These are phyloP conservation scores for Xanthoceras sorbifolium DNA, from an alignment of 345 rosid species.

Conservation along the genomic window DNA sequence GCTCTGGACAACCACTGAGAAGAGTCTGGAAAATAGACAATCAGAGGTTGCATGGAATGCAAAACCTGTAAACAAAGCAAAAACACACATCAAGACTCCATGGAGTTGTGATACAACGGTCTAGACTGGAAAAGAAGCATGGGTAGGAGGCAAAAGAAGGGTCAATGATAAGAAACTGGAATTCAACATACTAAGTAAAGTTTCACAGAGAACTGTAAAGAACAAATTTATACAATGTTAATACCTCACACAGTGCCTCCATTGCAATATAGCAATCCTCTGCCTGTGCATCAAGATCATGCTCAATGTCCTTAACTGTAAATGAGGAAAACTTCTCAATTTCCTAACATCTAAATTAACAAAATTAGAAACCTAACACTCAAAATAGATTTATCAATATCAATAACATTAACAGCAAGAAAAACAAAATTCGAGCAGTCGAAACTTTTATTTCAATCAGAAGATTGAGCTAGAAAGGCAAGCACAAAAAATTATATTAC, in stretches of 20 bases:
- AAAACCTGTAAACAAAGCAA: conserved; percentile 67
- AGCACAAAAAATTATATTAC: neutral
- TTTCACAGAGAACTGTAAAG: neutral
- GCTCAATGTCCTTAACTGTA: conserved; percentile 79
- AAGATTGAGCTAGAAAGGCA: neutral
- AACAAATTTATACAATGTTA: neutral
- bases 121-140: neutral
- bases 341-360: conserved; percentile 13
- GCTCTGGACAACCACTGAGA: conserved; percentile 95
- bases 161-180: neutral
- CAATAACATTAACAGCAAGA: neutral
- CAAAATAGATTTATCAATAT: conserved; percentile 13
- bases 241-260: conserved; percentile 89
- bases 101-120: neutral
- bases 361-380: neutral
- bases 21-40: conserved; percentile 91
- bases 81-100: conserved; percentile 16
- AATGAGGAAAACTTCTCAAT: conserved; percentile 22
- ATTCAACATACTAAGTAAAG: neutral
- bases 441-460: neutral
- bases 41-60: conserved; percentile 69
- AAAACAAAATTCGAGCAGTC: neutral
- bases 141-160: neutral
- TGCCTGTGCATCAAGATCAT: conserved; percentile 73
- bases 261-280: conserved; percentile 82